Evolutionary conservation across 371 early-diverging fungal species (phyloP).

Genomic region (Mucor lusitanicus): DNA sequence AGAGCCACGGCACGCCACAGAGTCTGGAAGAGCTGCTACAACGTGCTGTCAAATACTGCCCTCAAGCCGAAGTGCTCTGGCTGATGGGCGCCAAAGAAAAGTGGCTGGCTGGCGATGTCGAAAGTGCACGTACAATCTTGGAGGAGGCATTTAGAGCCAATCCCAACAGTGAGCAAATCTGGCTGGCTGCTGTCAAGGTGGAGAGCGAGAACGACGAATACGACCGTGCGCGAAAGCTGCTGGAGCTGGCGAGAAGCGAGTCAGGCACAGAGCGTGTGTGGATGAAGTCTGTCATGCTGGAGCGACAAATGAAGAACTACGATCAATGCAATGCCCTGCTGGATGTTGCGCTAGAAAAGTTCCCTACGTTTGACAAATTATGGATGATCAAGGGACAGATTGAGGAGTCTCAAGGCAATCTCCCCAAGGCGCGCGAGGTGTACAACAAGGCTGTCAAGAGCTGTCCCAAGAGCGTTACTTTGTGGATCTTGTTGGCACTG

Average conservation of each 20-base stretch:
- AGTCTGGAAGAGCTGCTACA: constrained; percentile 80
- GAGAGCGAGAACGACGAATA: constrained; percentile 88
- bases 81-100: constrained; percentile 96
- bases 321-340: constrained; percentile 72
- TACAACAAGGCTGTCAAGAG: constrained; percentile 77
- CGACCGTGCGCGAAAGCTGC: constrained; percentile 76
- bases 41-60: constrained; percentile 88
- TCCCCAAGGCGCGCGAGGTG: constrained; percentile 74
- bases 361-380: constrained; percentile 82
- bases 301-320: constrained; percentile 75
- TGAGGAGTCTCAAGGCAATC: constrained; percentile 53
- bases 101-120: constrained; percentile 87
- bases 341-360: constrained; percentile 69
- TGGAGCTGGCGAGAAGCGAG: constrained; percentile 77
- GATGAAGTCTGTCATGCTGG: constrained; percentile 93
- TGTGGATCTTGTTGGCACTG: constrained; percentile 83
- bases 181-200: constrained; percentile 95
- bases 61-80: constrained; percentile 94
- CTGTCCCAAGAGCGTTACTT: constrained; percentile 74
- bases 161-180: constrained; percentile 90
- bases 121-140: constrained; percentile 85
- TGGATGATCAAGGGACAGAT: constrained; percentile 95
- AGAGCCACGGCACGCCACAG: constrained; percentile 78
- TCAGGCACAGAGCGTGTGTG: constrained; percentile 82
- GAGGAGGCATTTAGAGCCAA: constrained; percentile 90